Percentiles rank a stretch among this genome's conserved stretches.
Evolutionary conservation across 192 early-diverging fungal species (phyloP).

Genomic region (Coemansia sp.): DNA sequence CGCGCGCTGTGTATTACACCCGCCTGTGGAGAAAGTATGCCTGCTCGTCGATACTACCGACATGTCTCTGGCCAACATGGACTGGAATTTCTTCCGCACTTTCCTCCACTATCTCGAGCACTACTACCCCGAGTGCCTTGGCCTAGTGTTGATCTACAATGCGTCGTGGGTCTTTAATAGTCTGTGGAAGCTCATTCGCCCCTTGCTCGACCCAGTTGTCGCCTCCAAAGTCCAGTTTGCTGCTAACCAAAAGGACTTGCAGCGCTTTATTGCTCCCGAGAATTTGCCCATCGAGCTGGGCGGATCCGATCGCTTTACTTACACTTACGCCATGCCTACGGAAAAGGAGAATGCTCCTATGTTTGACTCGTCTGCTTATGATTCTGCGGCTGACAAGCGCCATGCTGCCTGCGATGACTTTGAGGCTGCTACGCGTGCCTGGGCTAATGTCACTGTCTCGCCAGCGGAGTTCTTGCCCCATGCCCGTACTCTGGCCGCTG

Average conservation of each 20-base stretch:
- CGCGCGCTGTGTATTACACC: constrained; percentile 57
- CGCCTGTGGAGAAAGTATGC: constrained; percentile 63
- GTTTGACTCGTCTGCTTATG: constrained; percentile 47
- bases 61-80: constrained; percentile 77
- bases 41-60: constrained; percentile 82
- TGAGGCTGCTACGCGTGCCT: constrained; percentile 54
- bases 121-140: constrained; percentile 91
- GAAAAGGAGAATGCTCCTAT: constrained; percentile 57
- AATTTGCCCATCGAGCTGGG: constrained; percentile 63
- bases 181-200: constrained; percentile 80
- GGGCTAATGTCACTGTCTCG: constrained; percentile 30
- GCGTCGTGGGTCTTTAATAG: constrained; percentile 89
- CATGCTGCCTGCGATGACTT: constrained; percentile 41
- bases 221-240: constrained; percentile 83
- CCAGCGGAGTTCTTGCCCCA: background rate
- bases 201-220: constrained; percentile 88
- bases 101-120: constrained; percentile 79
- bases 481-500: constrained; percentile 40
- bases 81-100: constrained; percentile 75
- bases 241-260: constrained; percentile 61
- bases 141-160: constrained; percentile 77
- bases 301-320: constrained; percentile 61
- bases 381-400: constrained; percentile 36
- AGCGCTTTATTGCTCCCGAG: constrained; percentile 62
- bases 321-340: constrained; percentile 56